Evolutionary conservation across 768 basidiomycete genomes (phyloP).

Genomic region (Phylloporus rhodoxanthus): DNA sequence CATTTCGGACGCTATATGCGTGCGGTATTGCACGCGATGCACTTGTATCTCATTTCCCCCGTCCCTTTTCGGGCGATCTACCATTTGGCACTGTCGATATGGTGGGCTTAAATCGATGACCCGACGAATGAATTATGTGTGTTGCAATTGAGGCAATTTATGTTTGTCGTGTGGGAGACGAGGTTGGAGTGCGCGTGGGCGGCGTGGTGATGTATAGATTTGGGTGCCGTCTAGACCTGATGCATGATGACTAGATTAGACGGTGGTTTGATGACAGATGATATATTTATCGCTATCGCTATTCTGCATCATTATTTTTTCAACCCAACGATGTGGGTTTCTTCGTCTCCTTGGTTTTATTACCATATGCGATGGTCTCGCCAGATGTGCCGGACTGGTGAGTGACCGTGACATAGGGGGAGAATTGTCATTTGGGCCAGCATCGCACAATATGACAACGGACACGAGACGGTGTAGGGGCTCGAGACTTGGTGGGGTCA

Average conservation of each 20-base stretch:
- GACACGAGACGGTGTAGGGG: no score
- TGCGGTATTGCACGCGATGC: neutral
- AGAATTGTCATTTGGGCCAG: no score
- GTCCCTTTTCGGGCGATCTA: neutral
- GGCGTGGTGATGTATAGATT: neutral
- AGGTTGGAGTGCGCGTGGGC: neutral
- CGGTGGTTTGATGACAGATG: neutral
- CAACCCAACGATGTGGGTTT: no score
- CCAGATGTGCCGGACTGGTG: no score
- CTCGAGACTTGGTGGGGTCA: no score
- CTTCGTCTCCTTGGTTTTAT: no score
- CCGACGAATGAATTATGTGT: neutral
- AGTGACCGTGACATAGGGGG: no score
- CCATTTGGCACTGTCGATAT: neutral
- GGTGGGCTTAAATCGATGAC: constrained; percentile 4
- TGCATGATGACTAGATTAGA: neutral
- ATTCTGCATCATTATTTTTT: neutral
- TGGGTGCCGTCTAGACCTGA: neutral
- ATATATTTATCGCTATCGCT: neutral
- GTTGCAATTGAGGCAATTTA: constrained; percentile 5
- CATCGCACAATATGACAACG: no score
- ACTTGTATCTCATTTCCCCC: neutral
- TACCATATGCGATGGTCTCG: no score
- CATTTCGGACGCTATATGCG: constrained; percentile 4
- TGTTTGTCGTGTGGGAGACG: neutral